Conservation (phyloP, 2,329 filamentous ascomycete genomes). For the Alternaria hordeiaustralica region DNA sequence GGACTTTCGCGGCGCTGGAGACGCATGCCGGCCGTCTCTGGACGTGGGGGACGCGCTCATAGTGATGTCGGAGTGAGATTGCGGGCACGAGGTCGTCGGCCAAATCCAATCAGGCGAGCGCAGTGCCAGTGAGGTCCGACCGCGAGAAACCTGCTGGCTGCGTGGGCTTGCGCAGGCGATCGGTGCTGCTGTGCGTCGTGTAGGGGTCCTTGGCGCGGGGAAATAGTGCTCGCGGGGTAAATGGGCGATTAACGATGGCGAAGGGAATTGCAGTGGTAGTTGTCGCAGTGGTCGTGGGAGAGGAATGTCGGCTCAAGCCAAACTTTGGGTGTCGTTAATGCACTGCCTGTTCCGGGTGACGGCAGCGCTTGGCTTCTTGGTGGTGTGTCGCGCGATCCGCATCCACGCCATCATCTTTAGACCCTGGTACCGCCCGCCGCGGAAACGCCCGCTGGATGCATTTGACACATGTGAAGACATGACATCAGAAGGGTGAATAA, state of each 20-base stretch:
- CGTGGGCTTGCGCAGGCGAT: conserved; percentile 35
- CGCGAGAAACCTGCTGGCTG: conserved; percentile 26
- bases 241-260: conserved; percentile 3
- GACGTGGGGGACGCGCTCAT: conserved; percentile 48
- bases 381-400: conserved; percentile 21
- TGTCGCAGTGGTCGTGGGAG: background rate
- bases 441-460: conserved; percentile 5
- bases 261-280: background rate
- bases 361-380: conserved; percentile 34
- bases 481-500: background rate
- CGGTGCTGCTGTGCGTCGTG: conserved; percentile 32
- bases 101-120: conserved; percentile 27
- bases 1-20: conserved; percentile 31
- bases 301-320: background rate
- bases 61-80: conserved; percentile 21
- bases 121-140: conserved; percentile 20
- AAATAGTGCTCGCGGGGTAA: conserved; percentile 23
- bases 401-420: conserved; percentile 10
- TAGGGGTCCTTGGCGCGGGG: conserved; percentile 39
- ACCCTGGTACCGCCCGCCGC: conserved; percentile 11
- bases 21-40: conserved; percentile 33
- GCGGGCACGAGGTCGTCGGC: conserved; percentile 27
- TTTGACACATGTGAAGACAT: conserved; percentile 4
- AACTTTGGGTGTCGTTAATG: background rate
- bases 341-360: conserved; percentile 20